Conservation (phyloP, 108 stramenopile genomes). For the Nitzschia inconspicua region DNA sequence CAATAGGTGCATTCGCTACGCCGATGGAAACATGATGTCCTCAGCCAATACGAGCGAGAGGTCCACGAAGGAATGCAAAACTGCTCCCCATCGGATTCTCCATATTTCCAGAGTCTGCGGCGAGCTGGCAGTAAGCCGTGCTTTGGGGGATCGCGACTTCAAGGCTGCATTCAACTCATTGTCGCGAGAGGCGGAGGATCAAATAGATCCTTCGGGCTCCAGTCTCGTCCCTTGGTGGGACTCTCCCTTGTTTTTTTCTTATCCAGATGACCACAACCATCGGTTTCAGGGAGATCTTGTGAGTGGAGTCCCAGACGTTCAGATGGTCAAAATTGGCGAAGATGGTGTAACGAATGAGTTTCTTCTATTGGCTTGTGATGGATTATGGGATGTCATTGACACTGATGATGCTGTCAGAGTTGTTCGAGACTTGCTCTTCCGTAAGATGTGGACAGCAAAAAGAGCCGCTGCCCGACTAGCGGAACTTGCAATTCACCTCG, state of each 20-base stretch:
- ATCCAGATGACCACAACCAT: conserved; percentile 59
- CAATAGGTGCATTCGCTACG: conserved; percentile 47
- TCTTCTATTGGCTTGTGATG: conserved; percentile 77
- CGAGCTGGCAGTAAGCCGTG: conserved; percentile 80
- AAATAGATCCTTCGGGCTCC: not conserved
- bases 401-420: conserved; percentile 63
- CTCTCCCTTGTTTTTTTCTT: conserved; percentile 57
- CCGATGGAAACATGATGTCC: conserved; percentile 3
- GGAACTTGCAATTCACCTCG: conserved; percentile 77
- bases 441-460: conserved; percentile 59
- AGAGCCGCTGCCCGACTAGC: conserved; percentile 74
- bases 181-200: not conserved
- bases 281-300: conserved; percentile 76
- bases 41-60: conserved; percentile 41
- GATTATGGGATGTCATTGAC: conserved; percentile 85
- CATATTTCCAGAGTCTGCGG: conserved; percentile 78
- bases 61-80: conserved; percentile 44
- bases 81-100: conserved; percentile 67
- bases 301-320: conserved; percentile 56
- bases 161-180: conserved; percentile 62
- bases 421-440: conserved; percentile 66
- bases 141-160: conserved; percentile 81
- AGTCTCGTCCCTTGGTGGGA: conserved; percentile 40
- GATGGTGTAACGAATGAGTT: conserved; percentile 59
- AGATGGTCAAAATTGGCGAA: conserved; percentile 42